Conservation (phyloP, 2,329 filamentous ascomycete genomes). For the Aspergillus hortae region DNA sequence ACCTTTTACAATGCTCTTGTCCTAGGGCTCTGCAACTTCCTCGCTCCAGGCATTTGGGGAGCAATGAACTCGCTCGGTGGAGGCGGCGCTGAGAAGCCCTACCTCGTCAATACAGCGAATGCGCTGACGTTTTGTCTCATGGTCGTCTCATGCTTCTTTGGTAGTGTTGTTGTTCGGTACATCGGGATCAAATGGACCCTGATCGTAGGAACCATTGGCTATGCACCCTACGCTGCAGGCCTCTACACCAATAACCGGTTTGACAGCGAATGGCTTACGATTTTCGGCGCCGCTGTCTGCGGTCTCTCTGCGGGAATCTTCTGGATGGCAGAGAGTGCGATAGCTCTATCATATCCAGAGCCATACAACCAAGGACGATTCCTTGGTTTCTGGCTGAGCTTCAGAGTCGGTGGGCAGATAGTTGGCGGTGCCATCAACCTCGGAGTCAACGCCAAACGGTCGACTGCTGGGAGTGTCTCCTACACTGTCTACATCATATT, state of each 20-base stretch:
- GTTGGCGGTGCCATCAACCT: constrained; percentile 70
- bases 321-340: constrained; percentile 72
- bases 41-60: constrained; percentile 68
- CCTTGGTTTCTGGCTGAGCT: constrained; percentile 66
- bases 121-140: constrained; percentile 69
- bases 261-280: constrained; percentile 64
- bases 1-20: constrained; percentile 71
- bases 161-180: constrained; percentile 60
- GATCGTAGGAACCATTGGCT: constrained; percentile 69
- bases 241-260: constrained; percentile 70
- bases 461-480: constrained; percentile 61
- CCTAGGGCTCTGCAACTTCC: constrained; percentile 67
- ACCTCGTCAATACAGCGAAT: constrained; percentile 68
- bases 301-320: constrained; percentile 69
- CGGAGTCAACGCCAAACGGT: constrained; percentile 58
- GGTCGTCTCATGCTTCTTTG: constrained; percentile 67
- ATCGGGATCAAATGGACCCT: constrained; percentile 69
- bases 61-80: constrained; percentile 72
- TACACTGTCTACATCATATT: constrained; percentile 68
- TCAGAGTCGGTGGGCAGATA: constrained; percentile 62
- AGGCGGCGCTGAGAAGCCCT: constrained; percentile 62
- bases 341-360: constrained; percentile 69
- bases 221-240: constrained; percentile 67
- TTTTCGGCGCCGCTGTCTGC: constrained; percentile 66
- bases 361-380: constrained; percentile 63